phyloP scores from a whole-genome alignment of 805 yeast species.

The Candida loeiensis region DNA sequence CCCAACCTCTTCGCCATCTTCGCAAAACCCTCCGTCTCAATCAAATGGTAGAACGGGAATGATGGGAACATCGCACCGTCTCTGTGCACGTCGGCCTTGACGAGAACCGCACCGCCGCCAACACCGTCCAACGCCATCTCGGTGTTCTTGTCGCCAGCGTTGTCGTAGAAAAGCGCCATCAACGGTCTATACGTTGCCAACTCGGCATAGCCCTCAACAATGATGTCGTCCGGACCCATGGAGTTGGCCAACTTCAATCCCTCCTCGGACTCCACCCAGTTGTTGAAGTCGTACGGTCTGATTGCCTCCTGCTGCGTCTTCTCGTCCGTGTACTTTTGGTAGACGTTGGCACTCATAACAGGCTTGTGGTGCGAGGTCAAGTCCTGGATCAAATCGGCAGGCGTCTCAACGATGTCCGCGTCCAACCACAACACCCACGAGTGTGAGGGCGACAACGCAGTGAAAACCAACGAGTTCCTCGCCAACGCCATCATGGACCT shows the following conservation, averaged over 20 bases:
- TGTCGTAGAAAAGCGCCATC: slow-evolving; percentile 85
- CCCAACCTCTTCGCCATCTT: slow-evolving; percentile 95
- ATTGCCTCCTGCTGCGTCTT: slow-evolving; percentile 53
- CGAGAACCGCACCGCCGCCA: slow-evolving; percentile 95
- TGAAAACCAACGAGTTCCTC: slow-evolving; percentile 83
- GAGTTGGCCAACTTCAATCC: slow-evolving; percentile 71
- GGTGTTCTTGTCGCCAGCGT: slow-evolving; percentile 55
- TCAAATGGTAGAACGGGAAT: slow-evolving; percentile 93
- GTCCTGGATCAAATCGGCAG: slow-evolving; percentile 79
- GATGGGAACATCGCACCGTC: slow-evolving; percentile 99
- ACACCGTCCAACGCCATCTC: slow-evolving; percentile 94
- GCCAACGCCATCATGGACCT: slow-evolving; percentile 91
- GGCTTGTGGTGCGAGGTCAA: slow-evolving; percentile 82
- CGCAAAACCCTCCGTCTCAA: slow-evolving; percentile 98
- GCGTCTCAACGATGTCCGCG: slow-evolving; percentile 90
- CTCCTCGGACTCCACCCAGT: slow-evolving; percentile 86
- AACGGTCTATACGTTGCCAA: slow-evolving; percentile 91
- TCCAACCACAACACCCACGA: slow-evolving; percentile 98
- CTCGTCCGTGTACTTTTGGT: slow-evolving; percentile 70
- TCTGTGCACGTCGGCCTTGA: slow-evolving; percentile 95
- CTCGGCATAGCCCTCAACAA: slow-evolving; percentile 92
- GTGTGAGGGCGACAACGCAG: slow-evolving; percentile 83
- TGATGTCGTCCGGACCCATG: slow-evolving; percentile 83
- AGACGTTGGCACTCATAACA: slow-evolving; percentile 88
- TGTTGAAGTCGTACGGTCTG: slow-evolving; percentile 92